phyloP scores from a whole-genome alignment of 1,139 yeast species.

The Debaryomyces robertsiae region DNA sequence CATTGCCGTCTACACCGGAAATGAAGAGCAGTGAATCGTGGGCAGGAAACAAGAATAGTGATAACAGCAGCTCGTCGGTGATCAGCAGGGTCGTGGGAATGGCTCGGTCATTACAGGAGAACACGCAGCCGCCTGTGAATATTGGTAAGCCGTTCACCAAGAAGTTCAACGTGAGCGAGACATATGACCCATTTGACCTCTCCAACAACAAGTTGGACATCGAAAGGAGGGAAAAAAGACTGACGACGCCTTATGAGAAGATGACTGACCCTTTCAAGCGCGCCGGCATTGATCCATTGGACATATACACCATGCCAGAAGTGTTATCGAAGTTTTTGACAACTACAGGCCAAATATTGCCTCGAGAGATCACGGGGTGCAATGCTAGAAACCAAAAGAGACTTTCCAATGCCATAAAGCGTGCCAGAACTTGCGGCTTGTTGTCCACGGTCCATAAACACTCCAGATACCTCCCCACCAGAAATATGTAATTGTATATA shows the following conservation, averaged over 20 bases:
- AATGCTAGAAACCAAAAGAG: slow-evolving; percentile 61
- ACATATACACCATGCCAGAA: slow-evolving; percentile 67
- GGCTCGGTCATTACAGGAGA: slow-evolving; percentile 31
- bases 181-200: slow-evolving; percentile 77
- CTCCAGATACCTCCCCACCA: slow-evolving; percentile 43
- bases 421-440: slow-evolving; percentile 70
- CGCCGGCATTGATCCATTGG: slow-evolving; percentile 63
- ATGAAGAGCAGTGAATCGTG: slow-evolving; percentile 36
- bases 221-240: slow-evolving; percentile 29
- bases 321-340: slow-evolving; percentile 59
- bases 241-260: slow-evolving; percentile 18
- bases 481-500: slow-evolving; percentile 32
- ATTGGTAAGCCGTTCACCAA: slow-evolving; percentile 34
- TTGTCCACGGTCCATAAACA: slow-evolving; percentile 65
- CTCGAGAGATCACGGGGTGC: slow-evolving; percentile 70
- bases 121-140: slow-evolving; percentile 26
- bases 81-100: slow-evolving; percentile 28
- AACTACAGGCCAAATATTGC: slow-evolving; percentile 66
- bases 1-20: slow-evolving; percentile 32
- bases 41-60: slow-evolving; percentile 22
- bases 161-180: slow-evolving; percentile 44
- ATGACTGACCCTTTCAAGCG: slow-evolving; percentile 49
- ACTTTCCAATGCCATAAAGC: slow-evolving; percentile 65
- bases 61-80: slow-evolving; percentile 15
- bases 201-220: slow-evolving; percentile 55